Evolutionary conservation across 1,139 yeast species (phyloP), one percentile per base, ranked within the genome.

Genomic region (Zygoascus sp.): DNA sequence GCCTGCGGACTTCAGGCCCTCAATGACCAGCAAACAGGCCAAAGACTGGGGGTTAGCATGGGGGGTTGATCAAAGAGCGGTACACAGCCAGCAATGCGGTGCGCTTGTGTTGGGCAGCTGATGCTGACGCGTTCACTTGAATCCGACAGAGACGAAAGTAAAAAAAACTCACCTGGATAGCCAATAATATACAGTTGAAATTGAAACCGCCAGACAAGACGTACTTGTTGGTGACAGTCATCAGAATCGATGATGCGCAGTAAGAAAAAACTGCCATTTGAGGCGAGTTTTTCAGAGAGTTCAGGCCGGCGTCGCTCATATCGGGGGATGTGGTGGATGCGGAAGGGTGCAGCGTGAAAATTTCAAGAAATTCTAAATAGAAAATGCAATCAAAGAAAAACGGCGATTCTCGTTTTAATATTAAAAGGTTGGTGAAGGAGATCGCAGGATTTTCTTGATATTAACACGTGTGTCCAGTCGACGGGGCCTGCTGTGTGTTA

Each of bases 141-240:
- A 3, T 13, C 15, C 32, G 32, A 28, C 32, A 28, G 7, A 23
- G 7, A 19, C 35, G 10, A 32, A 11, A 19, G 13, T n/a, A 11
- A 13, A 27, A 13, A 9, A 4, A 21, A 47, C 50, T 15, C 32
- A 47, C 50, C 58, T 67, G 71, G 20, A 70, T 60, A 21, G 72
- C 72, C 66, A 94, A 75, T 64, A 92, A 76, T 62, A 92, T 82
- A 66, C 89, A 89, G 73, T 89, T 88, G 77, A 92, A 79, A 75
- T 90, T 92, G 76, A 92, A 92, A 54, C 77, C 76, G 40, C 90
- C 92, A 42, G 90, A 82, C 50, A 92, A 82, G 52, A 92, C 97
- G 65, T 81, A 89, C 72, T 92, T 92, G 76, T 92, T 92, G 53
- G 97, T 90, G 53, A 90, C 87, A n/a, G 98, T 92, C 98, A 92